A percentile compares a stretch with the other conserved stretches of the same genome.
phyloP scores from a whole-genome alignment of 495 filamentous ascomycete genomes.

The Xylaria acuta region DNA sequence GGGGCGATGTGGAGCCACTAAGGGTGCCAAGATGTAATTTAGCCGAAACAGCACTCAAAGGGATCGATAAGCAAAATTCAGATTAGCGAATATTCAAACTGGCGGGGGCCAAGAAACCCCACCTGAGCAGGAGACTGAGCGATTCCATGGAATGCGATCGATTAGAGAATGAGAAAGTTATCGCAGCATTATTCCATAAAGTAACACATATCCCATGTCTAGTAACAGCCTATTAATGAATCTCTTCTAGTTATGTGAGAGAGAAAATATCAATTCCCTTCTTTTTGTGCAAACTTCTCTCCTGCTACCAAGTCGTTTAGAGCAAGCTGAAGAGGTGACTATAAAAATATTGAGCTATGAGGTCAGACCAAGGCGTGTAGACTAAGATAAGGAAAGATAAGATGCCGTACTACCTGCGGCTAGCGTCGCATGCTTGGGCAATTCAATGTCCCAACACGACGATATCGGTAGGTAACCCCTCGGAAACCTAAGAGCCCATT shows the following conservation, averaged over 20 bases:
- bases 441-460: background rate
- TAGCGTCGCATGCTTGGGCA: constrained; percentile 19
- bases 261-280: background rate
- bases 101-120: background rate
- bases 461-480: constrained; percentile 18
- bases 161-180: background rate
- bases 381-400: background rate
- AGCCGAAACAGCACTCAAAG: no score
- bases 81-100: background rate
- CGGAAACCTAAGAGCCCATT: constrained; percentile 2
- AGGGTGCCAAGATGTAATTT: no score
- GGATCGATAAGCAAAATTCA: no score
- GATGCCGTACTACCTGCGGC: background rate
- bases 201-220: background rate
- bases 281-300: background rate
- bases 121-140: no score
- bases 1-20: no score
- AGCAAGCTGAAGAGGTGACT: background rate
- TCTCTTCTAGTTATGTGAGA: background rate
- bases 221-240: background rate
- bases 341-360: constrained; percentile 8
- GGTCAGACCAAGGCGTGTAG: background rate
- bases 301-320: background rate
- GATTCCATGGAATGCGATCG: no score
- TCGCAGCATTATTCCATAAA: background rate